phyloP scores from a whole-genome alignment of 805 yeast species.

The Geotrichum ghanense region DNA sequence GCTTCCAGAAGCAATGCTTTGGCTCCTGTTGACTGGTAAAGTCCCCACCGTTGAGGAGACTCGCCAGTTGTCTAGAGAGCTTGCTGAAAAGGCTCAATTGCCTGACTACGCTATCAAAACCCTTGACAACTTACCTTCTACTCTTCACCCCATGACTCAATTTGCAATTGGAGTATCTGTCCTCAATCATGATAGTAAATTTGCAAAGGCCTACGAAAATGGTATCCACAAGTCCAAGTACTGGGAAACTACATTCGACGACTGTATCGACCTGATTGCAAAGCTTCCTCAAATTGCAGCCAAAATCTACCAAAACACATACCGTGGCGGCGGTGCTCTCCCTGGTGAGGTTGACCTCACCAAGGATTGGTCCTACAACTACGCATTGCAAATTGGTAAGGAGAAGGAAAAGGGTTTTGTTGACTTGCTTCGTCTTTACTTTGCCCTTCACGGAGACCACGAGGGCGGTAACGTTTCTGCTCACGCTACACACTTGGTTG shows the following conservation, averaged over 20 bases:
- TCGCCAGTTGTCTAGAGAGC: constrained; percentile 42
- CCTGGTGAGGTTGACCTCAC: constrained; percentile 40
- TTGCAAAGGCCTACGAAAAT: constrained; percentile 59
- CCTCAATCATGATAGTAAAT: constrained; percentile 56
- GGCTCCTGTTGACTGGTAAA: constrained; percentile 68
- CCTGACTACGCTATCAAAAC: constrained; percentile 54
- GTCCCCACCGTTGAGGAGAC: constrained; percentile 53
- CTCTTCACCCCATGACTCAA: constrained; percentile 79
- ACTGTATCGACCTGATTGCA: constrained; percentile 56
- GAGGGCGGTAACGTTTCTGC: constrained; percentile 82
- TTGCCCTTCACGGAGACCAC: constrained; percentile 69
- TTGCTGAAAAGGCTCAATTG: constrained; percentile 52
- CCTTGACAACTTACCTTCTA: constrained; percentile 51
- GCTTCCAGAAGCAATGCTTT: constrained; percentile 54
- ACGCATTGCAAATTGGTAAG: constrained; percentile 54
- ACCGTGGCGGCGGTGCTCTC: constrained; percentile 40
- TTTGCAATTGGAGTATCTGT: constrained; percentile 66
- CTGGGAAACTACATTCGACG: constrained; percentile 71
- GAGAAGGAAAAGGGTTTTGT: constrained; percentile 38
- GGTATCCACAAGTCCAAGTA: constrained; percentile 60
- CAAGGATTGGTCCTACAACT: constrained; percentile 65
- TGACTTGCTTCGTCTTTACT: constrained; percentile 60
- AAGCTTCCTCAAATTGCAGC: constrained; percentile 68
- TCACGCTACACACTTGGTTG: constrained; percentile 72
- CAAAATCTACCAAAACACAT: constrained; percentile 56